phyloP scores from a whole-genome alignment of 2,329 filamentous ascomycete genomes.

The Pseudocercospora ulei region DNA sequence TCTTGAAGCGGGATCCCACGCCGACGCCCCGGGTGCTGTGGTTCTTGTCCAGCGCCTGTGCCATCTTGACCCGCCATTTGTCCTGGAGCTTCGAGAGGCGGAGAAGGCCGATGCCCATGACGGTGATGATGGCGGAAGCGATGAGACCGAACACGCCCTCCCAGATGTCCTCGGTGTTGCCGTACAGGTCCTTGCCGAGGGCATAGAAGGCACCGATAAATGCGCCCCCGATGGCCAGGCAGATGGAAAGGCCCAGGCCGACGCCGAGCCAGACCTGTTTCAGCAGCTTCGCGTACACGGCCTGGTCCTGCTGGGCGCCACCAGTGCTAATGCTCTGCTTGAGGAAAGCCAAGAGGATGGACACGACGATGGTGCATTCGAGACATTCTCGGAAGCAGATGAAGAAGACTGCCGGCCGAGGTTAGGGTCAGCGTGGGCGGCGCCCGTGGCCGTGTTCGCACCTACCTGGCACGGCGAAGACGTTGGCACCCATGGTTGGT shows the following conservation, averaged over 20 bases:
- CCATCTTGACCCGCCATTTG: constrained; percentile 79
- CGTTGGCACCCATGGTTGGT: constrained; percentile 59
- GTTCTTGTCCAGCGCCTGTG: constrained; percentile 55
- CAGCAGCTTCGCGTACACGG: constrained; percentile 49
- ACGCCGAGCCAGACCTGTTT: constrained; percentile 59
- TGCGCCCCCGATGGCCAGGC: constrained; percentile 54
- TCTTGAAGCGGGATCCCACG: constrained; percentile 46
- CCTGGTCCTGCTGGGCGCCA: constrained; percentile 49
- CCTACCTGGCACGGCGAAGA: constrained; percentile 60
- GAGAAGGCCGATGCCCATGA: constrained; percentile 70
- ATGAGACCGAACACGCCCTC: constrained; percentile 69
- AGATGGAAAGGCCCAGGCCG: constrained; percentile 52
- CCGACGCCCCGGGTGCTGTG: constrained; percentile 35
- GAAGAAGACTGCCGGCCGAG: constrained; percentile 68
- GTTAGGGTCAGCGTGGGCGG: constrained; percentile 2
- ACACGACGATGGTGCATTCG: constrained; percentile 75
- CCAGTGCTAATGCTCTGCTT: constrained; percentile 72
- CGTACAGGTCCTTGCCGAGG: constrained; percentile 58
- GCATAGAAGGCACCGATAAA: constrained; percentile 67
- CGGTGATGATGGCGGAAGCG: constrained; percentile 67
- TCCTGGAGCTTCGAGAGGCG: constrained; percentile 73
- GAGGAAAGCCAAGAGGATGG: constrained; percentile 73
- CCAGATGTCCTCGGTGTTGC: constrained; percentile 62
- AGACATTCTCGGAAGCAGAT: constrained; percentile 79
- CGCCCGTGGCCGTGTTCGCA: neutral